phyloP scores from a whole-genome alignment of 805 yeast species.

The Diddensiella transvaalensis region DNA sequence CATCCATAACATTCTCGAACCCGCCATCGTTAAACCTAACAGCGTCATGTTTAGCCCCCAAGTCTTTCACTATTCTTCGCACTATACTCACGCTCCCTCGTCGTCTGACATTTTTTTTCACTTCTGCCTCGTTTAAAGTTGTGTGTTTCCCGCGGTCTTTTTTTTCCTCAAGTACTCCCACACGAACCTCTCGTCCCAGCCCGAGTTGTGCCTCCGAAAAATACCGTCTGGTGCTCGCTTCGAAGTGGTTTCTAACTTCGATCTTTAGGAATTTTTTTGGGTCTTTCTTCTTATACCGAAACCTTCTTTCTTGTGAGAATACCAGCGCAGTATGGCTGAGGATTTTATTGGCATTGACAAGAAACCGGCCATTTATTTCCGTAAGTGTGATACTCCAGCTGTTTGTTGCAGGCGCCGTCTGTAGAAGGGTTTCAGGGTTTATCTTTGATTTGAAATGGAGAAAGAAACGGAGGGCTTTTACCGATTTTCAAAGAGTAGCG shows the following conservation, averaged over 20 bases:
- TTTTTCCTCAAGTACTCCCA: too few species aligned
- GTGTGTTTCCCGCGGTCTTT: too few species aligned
- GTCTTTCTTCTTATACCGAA: neutral
- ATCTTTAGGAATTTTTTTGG: neutral
- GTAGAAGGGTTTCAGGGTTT: too few species aligned
- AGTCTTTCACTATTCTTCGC: too few species aligned
- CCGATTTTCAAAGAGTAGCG: too few species aligned
- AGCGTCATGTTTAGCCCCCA: neutral
- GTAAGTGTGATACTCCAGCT: neutral
- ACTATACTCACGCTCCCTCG: slow-evolving; percentile 37
- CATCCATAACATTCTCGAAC: slow-evolving; percentile 36
- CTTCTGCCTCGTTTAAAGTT: too few species aligned
- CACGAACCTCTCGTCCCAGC: too few species aligned
- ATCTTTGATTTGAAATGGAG: too few species aligned
- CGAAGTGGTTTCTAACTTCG: neutral
- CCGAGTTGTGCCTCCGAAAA: too few species aligned
- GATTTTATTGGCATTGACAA: neutral
- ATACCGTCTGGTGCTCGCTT: too few species aligned
- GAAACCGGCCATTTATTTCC: slow-evolving; percentile 1
- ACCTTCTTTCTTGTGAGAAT: neutral
- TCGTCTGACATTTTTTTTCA: slow-evolving; percentile 39
- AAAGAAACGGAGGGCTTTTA: too few species aligned
- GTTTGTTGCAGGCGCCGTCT: too few species aligned
- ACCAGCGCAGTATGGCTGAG: neutral
- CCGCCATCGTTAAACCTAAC: slow-evolving; percentile 50